Evolutionary conservation across 1,284 basidiomycete species (phyloP).

Genomic region (Psilocybe mexicana): DNA sequence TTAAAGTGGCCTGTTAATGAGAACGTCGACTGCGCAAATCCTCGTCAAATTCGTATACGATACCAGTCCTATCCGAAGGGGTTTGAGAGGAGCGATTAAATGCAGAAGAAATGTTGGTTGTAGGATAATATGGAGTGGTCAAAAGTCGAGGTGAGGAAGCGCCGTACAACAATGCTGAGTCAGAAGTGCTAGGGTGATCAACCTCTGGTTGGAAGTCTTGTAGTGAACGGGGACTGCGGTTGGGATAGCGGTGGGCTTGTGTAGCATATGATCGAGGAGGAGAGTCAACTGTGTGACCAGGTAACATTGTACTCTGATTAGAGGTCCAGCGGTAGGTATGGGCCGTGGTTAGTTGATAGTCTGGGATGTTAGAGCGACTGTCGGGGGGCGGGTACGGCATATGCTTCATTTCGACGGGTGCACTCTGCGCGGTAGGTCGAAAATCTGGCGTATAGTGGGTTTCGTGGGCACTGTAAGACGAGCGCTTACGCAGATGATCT

Average conservation of each 20-base stretch:
- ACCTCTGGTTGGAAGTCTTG: conserved; percentile 6
- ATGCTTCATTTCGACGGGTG: conserved; percentile 3
- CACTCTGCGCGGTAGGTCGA: conserved; percentile 11
- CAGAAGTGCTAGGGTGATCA: background rate
- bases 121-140: conserved; percentile 2
- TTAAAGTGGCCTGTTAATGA: background rate
- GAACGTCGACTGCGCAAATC: conserved; percentile 4
- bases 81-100: conserved; percentile 1
- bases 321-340: conserved; percentile 1
- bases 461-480: conserved; percentile 5
- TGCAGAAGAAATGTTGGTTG: background rate
- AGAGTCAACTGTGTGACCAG: background rate
- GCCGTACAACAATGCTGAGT: background rate
- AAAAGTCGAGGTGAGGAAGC: conserved; percentile 6
- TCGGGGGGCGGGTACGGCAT: background rate
- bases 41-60: conserved; percentile 15
- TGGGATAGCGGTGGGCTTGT: conserved; percentile 10
- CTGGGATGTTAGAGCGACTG: conserved; percentile 5
- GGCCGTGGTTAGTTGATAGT: background rate
- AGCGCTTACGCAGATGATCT: conserved; percentile 6
- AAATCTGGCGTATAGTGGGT: conserved; percentile 4
- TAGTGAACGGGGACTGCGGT: conserved; percentile 2
- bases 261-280: background rate
- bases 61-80: conserved; percentile 10
- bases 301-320: background rate